Percentiles rank a stretch among this genome's conserved stretches.
These are phyloP conservation scores for Loxodes magnus DNA, from an alignment of 73 alveolate species.

Conservation along the genomic window DNA sequence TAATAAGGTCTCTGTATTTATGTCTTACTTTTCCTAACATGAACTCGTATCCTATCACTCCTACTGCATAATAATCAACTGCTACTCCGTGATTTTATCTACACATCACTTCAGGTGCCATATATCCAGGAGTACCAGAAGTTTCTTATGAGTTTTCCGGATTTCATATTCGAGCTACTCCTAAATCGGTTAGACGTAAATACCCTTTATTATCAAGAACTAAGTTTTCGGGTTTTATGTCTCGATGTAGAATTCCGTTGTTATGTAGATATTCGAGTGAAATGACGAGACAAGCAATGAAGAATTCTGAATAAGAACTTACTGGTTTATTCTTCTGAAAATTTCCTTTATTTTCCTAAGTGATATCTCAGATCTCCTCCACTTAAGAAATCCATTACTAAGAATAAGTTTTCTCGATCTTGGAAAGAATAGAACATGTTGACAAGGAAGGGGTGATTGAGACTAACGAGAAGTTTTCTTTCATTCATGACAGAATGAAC, in stretches of 20 bases:
- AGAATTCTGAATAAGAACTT: no score
- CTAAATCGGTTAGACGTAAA: conserved; percentile 41
- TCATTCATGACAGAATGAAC: conserved; percentile 66
- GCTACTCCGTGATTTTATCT: conserved; percentile 41
- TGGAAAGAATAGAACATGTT: conserved; percentile 59
- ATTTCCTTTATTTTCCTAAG: not conserved
- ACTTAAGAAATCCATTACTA: conserved; percentile 38
- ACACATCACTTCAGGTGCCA: conserved; percentile 45
- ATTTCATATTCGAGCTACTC: conserved; percentile 37
- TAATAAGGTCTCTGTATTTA: conserved; percentile 5
- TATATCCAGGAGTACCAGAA: conserved; percentile 45
- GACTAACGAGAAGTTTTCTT: conserved; percentile 42
- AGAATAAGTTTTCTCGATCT: conserved; percentile 38
- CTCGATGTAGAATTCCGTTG: conserved; percentile 33
- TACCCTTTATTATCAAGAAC: conserved; percentile 43
- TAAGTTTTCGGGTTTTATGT: conserved; percentile 45
- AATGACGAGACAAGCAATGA: conserved; percentile 38
- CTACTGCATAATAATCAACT: no score
- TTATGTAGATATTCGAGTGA: conserved; percentile 43
- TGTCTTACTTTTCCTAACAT: not conserved
- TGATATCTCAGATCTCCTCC: conserved; percentile 40
- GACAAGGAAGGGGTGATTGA: conserved; percentile 52
- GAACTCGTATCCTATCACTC: no score
- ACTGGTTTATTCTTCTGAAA: conserved; percentile 15
- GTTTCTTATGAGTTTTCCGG: conserved; percentile 29